Percentiles rank a stretch among this genome's conserved stretches.
phyloP scores from a whole-genome alignment of 2,329 filamentous ascomycete genomes.

The Shiraia bambusicola region DNA sequence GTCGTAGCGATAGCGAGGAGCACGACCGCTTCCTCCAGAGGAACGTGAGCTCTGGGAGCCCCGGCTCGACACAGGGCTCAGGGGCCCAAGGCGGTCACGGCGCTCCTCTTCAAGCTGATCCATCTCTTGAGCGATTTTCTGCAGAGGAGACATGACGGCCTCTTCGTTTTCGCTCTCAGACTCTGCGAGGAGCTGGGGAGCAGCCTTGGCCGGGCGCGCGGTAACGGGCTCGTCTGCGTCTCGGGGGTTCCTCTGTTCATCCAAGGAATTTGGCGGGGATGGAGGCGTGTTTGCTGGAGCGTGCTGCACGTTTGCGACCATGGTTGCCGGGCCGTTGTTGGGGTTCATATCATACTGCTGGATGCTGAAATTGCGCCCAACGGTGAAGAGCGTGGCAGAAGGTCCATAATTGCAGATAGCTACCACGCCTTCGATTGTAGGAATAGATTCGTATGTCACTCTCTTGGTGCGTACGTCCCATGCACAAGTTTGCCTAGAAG shows the following conservation, averaged over 20 bases:
- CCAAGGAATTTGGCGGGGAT: conserved; percentile 78
- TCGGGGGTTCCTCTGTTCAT: conserved; percentile 61
- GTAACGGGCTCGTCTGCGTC: conserved; percentile 33
- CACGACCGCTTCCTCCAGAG: conserved; percentile 49
- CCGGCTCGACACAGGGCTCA: conserved; percentile 68
- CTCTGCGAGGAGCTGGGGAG: conserved; percentile 43
- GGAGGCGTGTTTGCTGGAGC: conserved; percentile 75
- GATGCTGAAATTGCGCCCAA: conserved; percentile 83
- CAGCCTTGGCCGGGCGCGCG: conserved; percentile 29
- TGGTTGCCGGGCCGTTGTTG: conserved; percentile 58
- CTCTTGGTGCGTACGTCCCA: conserved; percentile 99
- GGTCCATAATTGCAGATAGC: conserved; percentile 87
- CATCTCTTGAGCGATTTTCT: conserved; percentile 72
- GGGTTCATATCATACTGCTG: conserved; percentile 95
- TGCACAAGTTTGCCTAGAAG: conserved; percentile 73
- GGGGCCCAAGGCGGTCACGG: conserved; percentile 63
- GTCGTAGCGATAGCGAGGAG: conserved; percentile 50
- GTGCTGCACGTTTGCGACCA: conserved; percentile 88
- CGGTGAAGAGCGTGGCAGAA: conserved; percentile 86
- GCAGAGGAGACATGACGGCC: conserved; percentile 65
- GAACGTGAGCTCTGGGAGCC: conserved; percentile 61
- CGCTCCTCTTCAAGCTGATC: conserved; percentile 63
- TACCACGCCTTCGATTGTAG: conserved; percentile 76
- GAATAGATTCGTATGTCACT: conserved; percentile 85
- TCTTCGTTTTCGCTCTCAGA: conserved; percentile 70